phyloP scores from a whole-genome alignment of 345 rosid species.

The Linum lewisii region DNA sequence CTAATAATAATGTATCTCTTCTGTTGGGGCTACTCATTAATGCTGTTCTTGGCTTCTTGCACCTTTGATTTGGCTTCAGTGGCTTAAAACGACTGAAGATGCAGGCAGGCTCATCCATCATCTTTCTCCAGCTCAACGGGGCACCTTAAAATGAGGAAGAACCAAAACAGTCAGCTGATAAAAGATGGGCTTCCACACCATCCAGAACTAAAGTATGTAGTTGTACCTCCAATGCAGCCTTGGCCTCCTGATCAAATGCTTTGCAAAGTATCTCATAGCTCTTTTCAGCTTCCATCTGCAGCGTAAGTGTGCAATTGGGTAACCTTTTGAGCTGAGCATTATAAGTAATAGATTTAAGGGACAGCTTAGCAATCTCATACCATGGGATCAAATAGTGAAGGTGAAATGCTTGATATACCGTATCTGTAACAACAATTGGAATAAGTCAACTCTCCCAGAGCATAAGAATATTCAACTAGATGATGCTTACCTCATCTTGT shows the following conservation, averaged over 20 bases:
- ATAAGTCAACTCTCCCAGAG: not conserved
- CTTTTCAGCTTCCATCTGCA: constrained; percentile 36
- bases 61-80: no score
- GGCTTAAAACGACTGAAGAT: no score
- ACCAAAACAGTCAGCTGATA: not conserved
- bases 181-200: not conserved
- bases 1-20: no score
- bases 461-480: not conserved
- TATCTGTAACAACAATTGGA: constrained; percentile 39
- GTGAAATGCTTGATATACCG: constrained; percentile 66
- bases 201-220: no score
- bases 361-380: constrained; percentile 25
- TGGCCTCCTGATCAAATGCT: constrained; percentile 60
- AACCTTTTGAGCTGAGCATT: constrained; percentile 6
- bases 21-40: no score
- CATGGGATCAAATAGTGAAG: constrained; percentile 58
- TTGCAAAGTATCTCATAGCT: constrained; percentile 91
- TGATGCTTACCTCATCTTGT: constrained; percentile 56
- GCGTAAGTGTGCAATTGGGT: not conserved
- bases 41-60: no score
- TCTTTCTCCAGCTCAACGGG: not conserved
- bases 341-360: not conserved
- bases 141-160: not conserved
- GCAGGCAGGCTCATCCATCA: not conserved
- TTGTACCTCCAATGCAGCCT: constrained; percentile 52